A percentile compares a stretch with the other conserved stretches of the same genome.
phyloP scores from a whole-genome alignment of 176 grass and related monocot genomes.

The Secale cereale region DNA sequence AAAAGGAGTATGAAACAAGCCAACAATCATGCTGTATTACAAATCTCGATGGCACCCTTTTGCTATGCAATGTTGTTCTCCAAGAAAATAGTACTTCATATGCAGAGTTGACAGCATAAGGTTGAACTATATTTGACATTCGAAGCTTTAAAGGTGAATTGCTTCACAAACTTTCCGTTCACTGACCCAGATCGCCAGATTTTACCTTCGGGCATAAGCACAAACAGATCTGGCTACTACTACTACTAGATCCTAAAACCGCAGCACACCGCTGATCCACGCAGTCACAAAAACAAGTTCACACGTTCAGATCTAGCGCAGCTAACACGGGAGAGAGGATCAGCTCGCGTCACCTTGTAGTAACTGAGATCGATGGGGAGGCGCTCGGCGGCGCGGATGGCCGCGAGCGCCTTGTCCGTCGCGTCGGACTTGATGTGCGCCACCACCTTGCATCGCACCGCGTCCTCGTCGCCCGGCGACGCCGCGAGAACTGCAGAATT shows the following conservation, averaged over 20 bases:
- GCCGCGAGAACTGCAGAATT: slow-evolving; percentile 59
- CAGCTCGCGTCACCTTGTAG: slow-evolving; percentile 41
- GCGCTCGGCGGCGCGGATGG: slow-evolving; percentile 60
- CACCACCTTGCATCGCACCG: slow-evolving; percentile 87
- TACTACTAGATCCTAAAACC: slow-evolving; percentile 9
- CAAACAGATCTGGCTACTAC: slow-evolving; percentile 10
- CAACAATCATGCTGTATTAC: background rate
- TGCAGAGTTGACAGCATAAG: background rate
- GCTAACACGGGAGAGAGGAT: background rate
- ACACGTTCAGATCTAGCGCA: background rate
- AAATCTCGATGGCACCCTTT: background rate
- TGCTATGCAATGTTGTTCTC: background rate
- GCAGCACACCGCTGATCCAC: background rate
- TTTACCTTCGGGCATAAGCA: background rate
- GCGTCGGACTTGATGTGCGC: slow-evolving; percentile 79
- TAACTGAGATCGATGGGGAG: slow-evolving; percentile 76
- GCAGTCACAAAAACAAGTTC: background rate
- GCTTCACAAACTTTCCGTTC: background rate
- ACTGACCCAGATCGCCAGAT: background rate
- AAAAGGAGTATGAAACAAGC: background rate
- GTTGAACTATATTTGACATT: background rate
- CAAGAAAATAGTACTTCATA: background rate
- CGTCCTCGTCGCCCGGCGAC: slow-evolving; percentile 81
- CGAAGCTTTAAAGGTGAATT: background rate
- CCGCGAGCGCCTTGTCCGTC: slow-evolving; percentile 62